Conservation (phyloP, 2,329 filamentous ascomycete genomes). For the Aureobasidium sp. region DNA sequence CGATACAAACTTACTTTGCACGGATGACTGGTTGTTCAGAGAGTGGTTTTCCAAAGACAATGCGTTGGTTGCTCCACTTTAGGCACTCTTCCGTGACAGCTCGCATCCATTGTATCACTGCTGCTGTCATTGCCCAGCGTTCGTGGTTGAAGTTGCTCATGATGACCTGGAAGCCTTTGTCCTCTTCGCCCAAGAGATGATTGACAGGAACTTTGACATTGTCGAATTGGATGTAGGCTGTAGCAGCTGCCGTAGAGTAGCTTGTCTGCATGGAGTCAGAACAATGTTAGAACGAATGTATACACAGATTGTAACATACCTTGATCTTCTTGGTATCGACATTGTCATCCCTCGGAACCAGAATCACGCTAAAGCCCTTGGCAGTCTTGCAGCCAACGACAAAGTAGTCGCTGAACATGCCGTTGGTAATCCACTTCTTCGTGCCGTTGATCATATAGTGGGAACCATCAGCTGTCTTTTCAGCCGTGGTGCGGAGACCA, state of each 20-base stretch:
- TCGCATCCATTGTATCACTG: conserved; percentile 55
- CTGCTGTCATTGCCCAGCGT: conserved; percentile 36
- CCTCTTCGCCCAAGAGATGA: conserved; percentile 70
- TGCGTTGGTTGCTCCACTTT: conserved; percentile 80
- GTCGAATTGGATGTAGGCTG: conserved; percentile 72
- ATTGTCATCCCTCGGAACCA: conserved; percentile 65
- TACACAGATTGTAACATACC: not conserved
- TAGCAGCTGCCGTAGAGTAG: conserved; percentile 72
- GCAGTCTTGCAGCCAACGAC: conserved; percentile 70
- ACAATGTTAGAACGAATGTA: not conserved
- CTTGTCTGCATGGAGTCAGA: conserved; percentile 40
- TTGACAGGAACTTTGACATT: conserved; percentile 76
- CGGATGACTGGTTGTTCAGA: conserved; percentile 75
- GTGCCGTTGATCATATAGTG: conserved; percentile 62
- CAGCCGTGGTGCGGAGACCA: conserved; percentile 67
- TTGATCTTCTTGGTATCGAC: conserved; percentile 72
- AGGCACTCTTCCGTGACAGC: conserved; percentile 72
- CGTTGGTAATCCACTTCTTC: conserved; percentile 85
- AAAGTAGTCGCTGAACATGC: conserved; percentile 74
- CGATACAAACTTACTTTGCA: conserved; percentile 48
- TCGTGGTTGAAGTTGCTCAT: conserved; percentile 79
- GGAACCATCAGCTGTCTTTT: conserved; percentile 65
- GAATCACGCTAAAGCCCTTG: conserved; percentile 68
- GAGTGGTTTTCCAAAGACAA: conserved; percentile 74
- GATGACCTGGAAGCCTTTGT: conserved; percentile 80